These are phyloP conservation scores for Limnomonas spitsbergensis DNA, from an alignment of 139 green algal genomes.

Conservation along the genomic window DNA sequence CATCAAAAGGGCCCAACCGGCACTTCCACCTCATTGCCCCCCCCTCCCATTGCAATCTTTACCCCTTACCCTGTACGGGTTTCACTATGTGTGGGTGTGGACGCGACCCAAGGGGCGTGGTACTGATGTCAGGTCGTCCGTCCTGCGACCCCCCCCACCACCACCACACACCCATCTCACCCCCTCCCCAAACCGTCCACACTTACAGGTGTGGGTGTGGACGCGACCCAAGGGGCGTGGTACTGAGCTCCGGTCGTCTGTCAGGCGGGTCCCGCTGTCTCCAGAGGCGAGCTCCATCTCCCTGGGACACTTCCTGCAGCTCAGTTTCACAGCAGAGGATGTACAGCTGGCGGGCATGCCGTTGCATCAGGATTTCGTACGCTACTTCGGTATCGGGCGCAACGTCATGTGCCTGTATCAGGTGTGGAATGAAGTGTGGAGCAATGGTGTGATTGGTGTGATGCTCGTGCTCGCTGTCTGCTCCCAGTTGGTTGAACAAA, in stretches of 20 bases:
- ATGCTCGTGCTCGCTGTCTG: no score
- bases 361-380: conserved; percentile 65
- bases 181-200: no score
- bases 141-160: conserved; percentile 57
- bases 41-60: no score
- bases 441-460: no score
- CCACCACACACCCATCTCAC: no score
- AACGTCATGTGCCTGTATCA: conserved; percentile 75
- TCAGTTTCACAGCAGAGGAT: conserved; percentile 35
- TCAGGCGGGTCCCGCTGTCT: conserved; percentile 59
- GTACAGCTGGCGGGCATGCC: conserved; percentile 48
- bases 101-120: conserved; percentile 56
- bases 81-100: conserved; percentile 83
- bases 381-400: conserved; percentile 74
- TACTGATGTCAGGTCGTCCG: neutral
- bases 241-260: neutral
- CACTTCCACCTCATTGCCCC: no score
- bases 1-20: no score
- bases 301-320: conserved; percentile 69
- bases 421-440: neutral
- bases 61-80: no score
- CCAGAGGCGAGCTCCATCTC: conserved; percentile 64
- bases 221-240: conserved; percentile 56
- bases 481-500: no score
- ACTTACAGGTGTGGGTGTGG: conserved; percentile 81